A percentile compares a stretch with the other conserved stretches of the same genome.
phyloP scores from a whole-genome alignment of 176 grass and related monocot species.

The Triticum urartu region DNA sequence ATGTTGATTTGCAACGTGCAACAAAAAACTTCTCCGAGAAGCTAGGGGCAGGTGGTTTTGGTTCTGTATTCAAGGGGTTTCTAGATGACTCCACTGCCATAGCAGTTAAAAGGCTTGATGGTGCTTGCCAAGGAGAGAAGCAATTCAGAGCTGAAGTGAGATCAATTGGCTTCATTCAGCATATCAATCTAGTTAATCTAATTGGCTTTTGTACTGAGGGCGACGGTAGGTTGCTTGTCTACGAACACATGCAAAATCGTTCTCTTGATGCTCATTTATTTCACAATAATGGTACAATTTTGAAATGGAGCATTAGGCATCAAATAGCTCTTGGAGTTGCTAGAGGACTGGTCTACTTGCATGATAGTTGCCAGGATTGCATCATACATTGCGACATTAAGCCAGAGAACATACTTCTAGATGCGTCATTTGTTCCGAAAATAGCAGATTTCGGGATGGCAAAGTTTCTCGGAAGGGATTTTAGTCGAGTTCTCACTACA shows the following conservation, averaged over 20 bases:
- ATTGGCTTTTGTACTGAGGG: conserved; percentile 58
- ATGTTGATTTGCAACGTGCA: conserved; percentile 37
- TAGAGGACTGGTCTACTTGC: conserved; percentile 14
- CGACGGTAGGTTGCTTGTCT: conserved; percentile 44
- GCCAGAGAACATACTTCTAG: conserved; percentile 5
- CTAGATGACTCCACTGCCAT: conserved; percentile 38
- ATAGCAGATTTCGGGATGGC: conserved; percentile 3
- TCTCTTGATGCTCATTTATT: conserved; percentile 58
- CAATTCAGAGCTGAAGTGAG: conserved; percentile 53
- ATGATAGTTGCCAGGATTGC: conserved; percentile 10
- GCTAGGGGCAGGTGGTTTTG: conserved; percentile 60
- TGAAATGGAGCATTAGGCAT: conserved; percentile 49
- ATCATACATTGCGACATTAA: conserved; percentile 18
- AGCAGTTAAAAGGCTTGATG: conserved; percentile 65
- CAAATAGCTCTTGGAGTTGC: conserved; percentile 16
- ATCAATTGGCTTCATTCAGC: conserved; percentile 52
- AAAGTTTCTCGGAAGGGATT: conserved; percentile 19
- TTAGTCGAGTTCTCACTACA: conserved; percentile 19
- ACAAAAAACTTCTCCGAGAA: conserved; percentile 60
- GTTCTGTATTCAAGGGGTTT: conserved; percentile 63
- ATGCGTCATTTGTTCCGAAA: not conserved
- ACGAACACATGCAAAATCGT: conserved; percentile 58
- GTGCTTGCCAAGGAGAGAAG: conserved; percentile 55
- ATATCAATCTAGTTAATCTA: conserved; percentile 56
- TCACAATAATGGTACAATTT: not conserved